phyloP scores from a whole-genome alignment of 1,284 basidiomycete genomes.

The Butyriboletus appendiculatus region DNA sequence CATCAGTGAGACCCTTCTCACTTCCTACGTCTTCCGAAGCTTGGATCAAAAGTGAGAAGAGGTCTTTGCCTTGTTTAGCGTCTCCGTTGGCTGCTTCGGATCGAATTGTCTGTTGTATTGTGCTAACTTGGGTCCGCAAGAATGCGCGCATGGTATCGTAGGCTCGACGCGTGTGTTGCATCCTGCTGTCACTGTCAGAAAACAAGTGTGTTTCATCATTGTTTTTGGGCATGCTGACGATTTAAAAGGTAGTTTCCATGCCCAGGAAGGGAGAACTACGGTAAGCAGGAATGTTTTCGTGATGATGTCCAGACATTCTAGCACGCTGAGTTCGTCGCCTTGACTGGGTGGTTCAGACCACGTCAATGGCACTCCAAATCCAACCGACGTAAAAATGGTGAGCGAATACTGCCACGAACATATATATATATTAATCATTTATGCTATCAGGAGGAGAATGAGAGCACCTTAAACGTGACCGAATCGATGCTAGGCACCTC shows the following conservation, averaged over 20 bases:
- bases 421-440: background rate
- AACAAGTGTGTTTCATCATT: conserved; percentile 31
- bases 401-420: conserved; percentile 55
- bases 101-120: conserved; percentile 39
- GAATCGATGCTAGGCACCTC: too few relatives aligned
- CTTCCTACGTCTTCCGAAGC: conserved; percentile 46
- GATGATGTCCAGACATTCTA: conserved; percentile 44
- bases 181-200: conserved; percentile 14
- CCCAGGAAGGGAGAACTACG: conserved; percentile 33
- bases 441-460: too few relatives aligned
- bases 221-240: background rate
- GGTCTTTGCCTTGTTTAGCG: conserved; percentile 32
- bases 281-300: conserved; percentile 32
- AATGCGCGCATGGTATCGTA: conserved; percentile 34
- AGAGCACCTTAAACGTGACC: too few relatives aligned
- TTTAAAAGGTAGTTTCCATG: background rate
- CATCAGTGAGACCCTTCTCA: conserved; percentile 45
- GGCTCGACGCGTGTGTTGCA: conserved; percentile 23
- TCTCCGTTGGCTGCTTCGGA: conserved; percentile 15
- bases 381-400: conserved; percentile 49
- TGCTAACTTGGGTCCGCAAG: conserved; percentile 43
- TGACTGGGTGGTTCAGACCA: conserved; percentile 41
- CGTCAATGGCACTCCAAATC: conserved; percentile 49
- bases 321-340: conserved; percentile 43
- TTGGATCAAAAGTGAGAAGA: conserved; percentile 50